Percentiles rank a stretch among this genome's conserved stretches.
Conservation (phyloP, 2,329 filamentous ascomycete species). For the Graphilbum fragrans region DNA sequence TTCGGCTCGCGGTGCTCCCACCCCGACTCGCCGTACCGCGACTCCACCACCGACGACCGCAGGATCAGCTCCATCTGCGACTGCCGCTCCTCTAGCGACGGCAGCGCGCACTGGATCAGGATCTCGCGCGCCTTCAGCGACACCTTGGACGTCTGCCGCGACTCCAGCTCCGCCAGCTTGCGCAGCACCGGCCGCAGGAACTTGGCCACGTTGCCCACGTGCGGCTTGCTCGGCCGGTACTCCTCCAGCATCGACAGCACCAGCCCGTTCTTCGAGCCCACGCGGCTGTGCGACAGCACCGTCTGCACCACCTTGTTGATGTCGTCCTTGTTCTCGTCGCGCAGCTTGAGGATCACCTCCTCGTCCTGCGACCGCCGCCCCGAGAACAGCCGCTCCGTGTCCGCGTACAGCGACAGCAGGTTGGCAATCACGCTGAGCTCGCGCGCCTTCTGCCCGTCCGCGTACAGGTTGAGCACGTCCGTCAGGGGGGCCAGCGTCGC, state of each 20-base stretch:
- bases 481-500: slow-evolving; percentile 62
- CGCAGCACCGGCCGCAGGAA: slow-evolving; percentile 73
- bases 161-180: slow-evolving; percentile 83
- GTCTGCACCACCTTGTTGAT: slow-evolving; percentile 73
- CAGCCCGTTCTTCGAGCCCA: slow-evolving; percentile 88
- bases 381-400: slow-evolving; percentile 79
- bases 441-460: slow-evolving; percentile 79
- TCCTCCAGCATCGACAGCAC: slow-evolving; percentile 84
- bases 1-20: slow-evolving; percentile 93
- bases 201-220: slow-evolving; percentile 77
- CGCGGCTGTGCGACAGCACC: slow-evolving; percentile 86
- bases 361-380: slow-evolving; percentile 78
- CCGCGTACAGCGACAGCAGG: slow-evolving; percentile 71
- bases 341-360: slow-evolving; percentile 82
- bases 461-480: slow-evolving; percentile 67
- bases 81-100: slow-evolving; percentile 87
- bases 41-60: slow-evolving; percentile 88
- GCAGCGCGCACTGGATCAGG: slow-evolving; percentile 91
- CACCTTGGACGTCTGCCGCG: slow-evolving; percentile 78
- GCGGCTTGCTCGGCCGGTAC: slow-evolving; percentile 90
- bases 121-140: slow-evolving; percentile 94
- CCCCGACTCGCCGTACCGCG: slow-evolving; percentile 91
- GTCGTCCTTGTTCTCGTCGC: slow-evolving; percentile 94
- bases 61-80: slow-evolving; percentile 98
- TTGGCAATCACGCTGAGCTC: slow-evolving; percentile 73